Evolutionary conservation across 2,329 filamentous ascomycete genomes (phyloP), one percentile per base, ranked within the genome.

Genomic region (Ophiostoma triangulosporum): DNA sequence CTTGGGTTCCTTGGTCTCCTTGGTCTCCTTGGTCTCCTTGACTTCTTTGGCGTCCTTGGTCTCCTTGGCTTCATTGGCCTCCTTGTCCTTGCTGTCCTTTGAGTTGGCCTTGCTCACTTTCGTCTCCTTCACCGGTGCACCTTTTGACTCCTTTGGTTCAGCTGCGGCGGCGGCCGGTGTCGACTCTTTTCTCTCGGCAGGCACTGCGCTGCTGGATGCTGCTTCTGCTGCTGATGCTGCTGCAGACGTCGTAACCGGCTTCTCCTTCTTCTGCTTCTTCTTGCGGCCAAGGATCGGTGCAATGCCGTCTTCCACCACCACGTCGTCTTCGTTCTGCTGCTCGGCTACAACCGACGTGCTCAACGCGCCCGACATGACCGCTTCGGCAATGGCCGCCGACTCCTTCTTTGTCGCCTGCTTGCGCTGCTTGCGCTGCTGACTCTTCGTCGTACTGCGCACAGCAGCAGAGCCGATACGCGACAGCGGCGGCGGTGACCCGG

Each of bases 221-320:
- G 24, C 26, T n/a, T 3, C 38, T 9, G 36, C 36, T 40, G 36
- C 36, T 5, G 15, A 6, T 14, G 46, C 46, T 3, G 46, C 24
- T 22, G n/a, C 17, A 14, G 45, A 27, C 15, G 45, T 63, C 20
- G 59, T 50, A 31, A 60, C 63, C 61, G 68, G 68, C 57, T 79
- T 83, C 61, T 84, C 81, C 68, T 88, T 91, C 73, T 86, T 89
- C 64, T 86, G 80, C 69, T 91, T 93, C 73, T 88, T 91, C 73
- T 89, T 89, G 51, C 87, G 79, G 32, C 85, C 85, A 49, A 88
- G 65, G 38, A 94, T 84, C 0, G 88, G 87, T 7, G 81, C 87
- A 59, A 79, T 76, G 6, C 50, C 40, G 15, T 38, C 48, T 14
- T 70, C 68, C 50, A 9, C 26, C 4, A 12, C 32, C 27, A 45